Evolutionary conservation across 805 yeast genomes (phyloP), one percentile per base, ranked within the genome.

Genomic region (Pichia gijzeniarum): DNA sequence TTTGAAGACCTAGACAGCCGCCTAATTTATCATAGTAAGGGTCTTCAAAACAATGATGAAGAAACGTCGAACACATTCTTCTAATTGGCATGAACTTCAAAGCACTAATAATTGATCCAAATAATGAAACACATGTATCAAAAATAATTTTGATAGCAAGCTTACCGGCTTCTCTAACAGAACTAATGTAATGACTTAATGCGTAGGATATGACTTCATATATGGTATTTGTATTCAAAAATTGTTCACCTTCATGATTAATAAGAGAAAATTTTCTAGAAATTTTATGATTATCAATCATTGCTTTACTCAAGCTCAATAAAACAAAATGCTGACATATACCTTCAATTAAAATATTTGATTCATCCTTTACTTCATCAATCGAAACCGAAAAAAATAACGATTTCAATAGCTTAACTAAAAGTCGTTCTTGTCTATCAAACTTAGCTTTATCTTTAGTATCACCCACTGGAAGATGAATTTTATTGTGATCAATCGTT

Each of bases 1-100:
- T 77, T 52, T 78, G 73, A 40, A 93, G 69, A 19, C 99, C 98
- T 22, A 85, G 58, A 33, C 91, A 81, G 34, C 98, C 97, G 7
- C 97, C 97, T 8, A 86, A 71, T 54, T 93, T 93, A 30, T 81
- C 74, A 60, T 85, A 86, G 64, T 85, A 91, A 31, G 80, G 82
- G 62, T 87, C 96, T 50, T 86, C 95, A 60, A 85, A 93, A 65
- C 98, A 90, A 38, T 87, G 77, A 58, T 95, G 99, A 37, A 93
- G 80, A 56, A 95, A 84, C 43, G 82, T 82, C 41, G 87, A 82
- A 53, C 86, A 80, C 70, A 91, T 69, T 6, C 82, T 73, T 48
- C 93, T 76, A 52, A 89, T 75, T 32, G 89, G 72, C 1, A 95
- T 87, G 45, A 86, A 84, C 43, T 78, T 74, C 48, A 83, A 71